Percentiles rank a stretch among this genome's conserved stretches.
These are phyloP conservation scores for Suillus luteus DNA, from an alignment of 768 basidiomycete genomes.

Conservation along the genomic window DNA sequence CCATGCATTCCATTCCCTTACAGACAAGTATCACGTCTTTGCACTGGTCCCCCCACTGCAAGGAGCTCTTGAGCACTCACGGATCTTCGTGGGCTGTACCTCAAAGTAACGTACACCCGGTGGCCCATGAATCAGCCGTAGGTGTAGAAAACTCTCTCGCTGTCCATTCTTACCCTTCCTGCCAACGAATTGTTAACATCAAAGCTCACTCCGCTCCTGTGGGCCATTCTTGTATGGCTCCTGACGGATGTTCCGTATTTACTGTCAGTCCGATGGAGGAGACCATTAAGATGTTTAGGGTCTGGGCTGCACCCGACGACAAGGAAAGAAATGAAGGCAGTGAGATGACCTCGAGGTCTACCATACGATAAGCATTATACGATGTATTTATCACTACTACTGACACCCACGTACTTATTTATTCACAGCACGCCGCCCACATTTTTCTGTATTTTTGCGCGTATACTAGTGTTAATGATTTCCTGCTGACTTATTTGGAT, in stretches of 20 bases:
- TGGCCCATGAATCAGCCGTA: slow-evolving; percentile 24
- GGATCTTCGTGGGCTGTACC: slow-evolving; percentile 38
- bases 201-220: slow-evolving; percentile 57
- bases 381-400: slow-evolving; percentile 9
- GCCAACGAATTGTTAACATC: slow-evolving; percentile 52
- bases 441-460: slow-evolving; percentile 6
- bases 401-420: slow-evolving; percentile 17
- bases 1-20: slow-evolving; percentile 45
- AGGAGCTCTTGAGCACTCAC: slow-evolving; percentile 85
- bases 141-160: slow-evolving; percentile 44
- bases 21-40: slow-evolving; percentile 60
- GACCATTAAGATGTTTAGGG: slow-evolving; percentile 74
- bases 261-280: slow-evolving; percentile 66
- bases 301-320: slow-evolving; percentile 46
- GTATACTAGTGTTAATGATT: slow-evolving; percentile 7
- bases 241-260: slow-evolving; percentile 62
- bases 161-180: slow-evolving; percentile 56
- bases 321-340: slow-evolving; percentile 21
- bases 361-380: slow-evolving; percentile 27
- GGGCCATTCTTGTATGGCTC: slow-evolving; percentile 63
- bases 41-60: slow-evolving; percentile 75
- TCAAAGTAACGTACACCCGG: slow-evolving; percentile 22
- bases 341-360: slow-evolving; percentile 26
- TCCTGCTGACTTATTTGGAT: not conserved
- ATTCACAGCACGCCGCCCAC: slow-evolving; percentile 1